These are phyloP conservation scores for Cyclotella sp. DNA, from an alignment of 108 stramenopile genomes.

Conservation along the genomic window DNA sequence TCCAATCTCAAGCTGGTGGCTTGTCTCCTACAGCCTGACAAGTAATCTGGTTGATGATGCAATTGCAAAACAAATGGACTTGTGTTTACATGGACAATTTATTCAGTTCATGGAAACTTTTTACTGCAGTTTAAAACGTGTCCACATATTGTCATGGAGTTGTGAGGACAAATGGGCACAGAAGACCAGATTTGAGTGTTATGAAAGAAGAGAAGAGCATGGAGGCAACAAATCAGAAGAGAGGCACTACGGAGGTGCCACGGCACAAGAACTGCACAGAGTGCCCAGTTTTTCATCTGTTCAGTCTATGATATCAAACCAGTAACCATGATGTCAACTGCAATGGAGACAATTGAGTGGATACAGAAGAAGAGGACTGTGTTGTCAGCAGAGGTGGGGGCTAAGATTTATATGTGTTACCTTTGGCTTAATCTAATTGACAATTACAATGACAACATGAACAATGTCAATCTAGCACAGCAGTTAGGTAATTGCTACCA, in stretches of 20 bases:
- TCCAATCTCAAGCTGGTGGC: neutral
- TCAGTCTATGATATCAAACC: conserved; percentile 43
- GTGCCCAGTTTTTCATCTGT: conserved; percentile 21
- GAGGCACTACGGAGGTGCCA: conserved; percentile 16
- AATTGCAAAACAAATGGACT: conserved; percentile 25
- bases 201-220: conserved; percentile 3
- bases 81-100: conserved; percentile 22
- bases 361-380: conserved; percentile 26
- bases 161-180: neutral
- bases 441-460: conserved; percentile 45
- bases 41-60: conserved; percentile 7
- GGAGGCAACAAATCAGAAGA: neutral
- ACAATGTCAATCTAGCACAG: conserved; percentile 26
- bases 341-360: conserved; percentile 27
- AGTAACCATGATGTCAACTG: conserved; percentile 31
- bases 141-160: conserved; percentile 6
- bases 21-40: conserved; percentile 5
- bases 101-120: conserved; percentile 20
- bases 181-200: neutral
- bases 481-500: conserved; percentile 34
- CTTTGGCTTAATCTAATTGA: conserved; percentile 32
- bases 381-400: neutral
- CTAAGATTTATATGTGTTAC: neutral
- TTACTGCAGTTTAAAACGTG: neutral
- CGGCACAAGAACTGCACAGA: neutral